Percentiles rank a stretch among this genome's conserved stretches.
phyloP scores from a whole-genome alignment of 1,139 yeast genomes.

The Yamadazyma blattariae region DNA sequence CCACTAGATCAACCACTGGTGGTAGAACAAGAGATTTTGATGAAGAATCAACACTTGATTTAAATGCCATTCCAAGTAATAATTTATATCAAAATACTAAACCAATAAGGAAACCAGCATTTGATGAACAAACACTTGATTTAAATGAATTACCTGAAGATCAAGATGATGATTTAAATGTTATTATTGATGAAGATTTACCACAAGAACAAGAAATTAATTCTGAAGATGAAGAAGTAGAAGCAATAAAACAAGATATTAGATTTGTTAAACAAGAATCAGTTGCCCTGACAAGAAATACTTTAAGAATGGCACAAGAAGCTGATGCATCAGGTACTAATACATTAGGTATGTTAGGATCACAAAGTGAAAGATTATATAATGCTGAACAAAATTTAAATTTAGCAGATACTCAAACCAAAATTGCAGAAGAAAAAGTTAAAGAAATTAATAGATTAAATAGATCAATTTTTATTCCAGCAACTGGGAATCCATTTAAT shows the following conservation, averaged over 20 bases:
- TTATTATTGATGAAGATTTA: constrained; percentile 38
- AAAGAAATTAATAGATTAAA: constrained; percentile 76
- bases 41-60: constrained; percentile 39
- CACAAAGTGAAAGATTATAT: constrained; percentile 83
- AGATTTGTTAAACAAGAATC: constrained; percentile 86
- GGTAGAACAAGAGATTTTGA: constrained; percentile 14
- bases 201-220: constrained; percentile 47
- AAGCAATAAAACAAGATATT: constrained; percentile 80
- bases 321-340: constrained; percentile 91
- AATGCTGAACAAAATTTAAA: constrained; percentile 76
- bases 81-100: constrained; percentile 25
- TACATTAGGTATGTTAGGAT: constrained; percentile 87
- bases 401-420: constrained; percentile 77
- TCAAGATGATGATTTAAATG: constrained; percentile 41
- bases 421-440: constrained; percentile 81
- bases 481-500: constrained; percentile 82
- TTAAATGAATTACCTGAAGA: constrained; percentile 37
- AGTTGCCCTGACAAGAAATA: constrained; percentile 80
- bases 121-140: constrained; percentile 28
- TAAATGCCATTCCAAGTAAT: constrained; percentile 41
- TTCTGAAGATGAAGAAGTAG: constrained; percentile 83
- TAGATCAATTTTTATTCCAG: constrained; percentile 80
- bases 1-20: constrained; percentile 5
- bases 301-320: constrained; percentile 82
- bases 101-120: constrained; percentile 24